phyloP scores from a whole-genome alignment of 768 basidiomycete genomes.

The Dacryopinax primogenitus region DNA sequence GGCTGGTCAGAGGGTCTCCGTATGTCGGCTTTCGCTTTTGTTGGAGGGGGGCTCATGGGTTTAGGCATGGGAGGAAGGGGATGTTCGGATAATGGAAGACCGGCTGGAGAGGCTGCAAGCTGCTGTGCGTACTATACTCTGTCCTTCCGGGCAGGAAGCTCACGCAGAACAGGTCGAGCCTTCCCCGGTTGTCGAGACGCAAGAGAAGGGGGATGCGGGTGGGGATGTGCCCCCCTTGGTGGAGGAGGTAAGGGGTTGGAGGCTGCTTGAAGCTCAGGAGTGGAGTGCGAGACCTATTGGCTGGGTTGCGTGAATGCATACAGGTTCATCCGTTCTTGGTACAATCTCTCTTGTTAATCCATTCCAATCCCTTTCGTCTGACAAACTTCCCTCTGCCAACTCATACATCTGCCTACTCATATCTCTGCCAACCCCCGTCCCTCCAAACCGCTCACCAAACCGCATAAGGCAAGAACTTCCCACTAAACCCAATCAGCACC shows the following conservation, averaged over 20 bases:
- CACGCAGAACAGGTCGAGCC: background rate
- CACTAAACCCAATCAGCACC: conserved; percentile 31
- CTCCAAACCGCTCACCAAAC: background rate
- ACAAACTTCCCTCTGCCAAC: background rate
- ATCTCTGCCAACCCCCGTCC: too few relatives aligned
- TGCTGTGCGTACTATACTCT: background rate
- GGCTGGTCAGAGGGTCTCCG: background rate
- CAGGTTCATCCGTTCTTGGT: background rate
- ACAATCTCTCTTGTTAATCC: background rate
- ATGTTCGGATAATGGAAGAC: background rate
- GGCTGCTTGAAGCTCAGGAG: background rate
- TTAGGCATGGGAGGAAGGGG: background rate
- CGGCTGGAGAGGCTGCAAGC: background rate
- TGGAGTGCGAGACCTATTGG: background rate
- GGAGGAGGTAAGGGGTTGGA: background rate
- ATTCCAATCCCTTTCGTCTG: background rate
- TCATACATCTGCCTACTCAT: background rate
- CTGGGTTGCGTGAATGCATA: background rate
- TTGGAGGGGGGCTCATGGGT: background rate
- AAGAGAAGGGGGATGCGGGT: background rate
- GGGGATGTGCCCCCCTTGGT: background rate
- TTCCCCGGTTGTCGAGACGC: background rate
- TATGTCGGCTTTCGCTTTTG: background rate
- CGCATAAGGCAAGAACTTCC: conserved; percentile 59
- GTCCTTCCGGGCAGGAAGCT: background rate